Conservation (phyloP, 169 alveolate genomes). For the Eimeria maxima region DNA sequence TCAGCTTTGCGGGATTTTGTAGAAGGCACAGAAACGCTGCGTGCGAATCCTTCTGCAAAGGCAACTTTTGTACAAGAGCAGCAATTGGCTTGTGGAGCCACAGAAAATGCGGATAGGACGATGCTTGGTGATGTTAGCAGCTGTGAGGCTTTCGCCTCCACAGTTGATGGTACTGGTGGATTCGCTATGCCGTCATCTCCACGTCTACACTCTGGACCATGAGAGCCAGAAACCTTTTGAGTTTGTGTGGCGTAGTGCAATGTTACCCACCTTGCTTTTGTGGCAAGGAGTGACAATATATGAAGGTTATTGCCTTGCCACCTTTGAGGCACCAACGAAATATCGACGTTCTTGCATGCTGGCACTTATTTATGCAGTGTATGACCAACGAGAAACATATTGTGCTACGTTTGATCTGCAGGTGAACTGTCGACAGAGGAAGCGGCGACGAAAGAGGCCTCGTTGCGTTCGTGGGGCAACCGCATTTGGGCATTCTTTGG, state of each 20-base stretch:
- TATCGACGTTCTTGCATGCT: neutral
- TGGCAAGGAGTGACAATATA: neutral
- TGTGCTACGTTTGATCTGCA: conserved; percentile 12
- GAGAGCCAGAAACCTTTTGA: neutral
- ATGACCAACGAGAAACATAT: neutral
- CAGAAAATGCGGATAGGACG: neutral
- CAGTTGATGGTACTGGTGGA: neutral
- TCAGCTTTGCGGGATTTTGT: neutral
- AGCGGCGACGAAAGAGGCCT: conserved; percentile 76
- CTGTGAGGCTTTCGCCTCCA: conserved; percentile 27
- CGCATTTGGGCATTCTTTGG: conserved; percentile 75
- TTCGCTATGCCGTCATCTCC: neutral
- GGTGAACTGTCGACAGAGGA: conserved; percentile 83
- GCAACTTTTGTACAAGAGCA: neutral
- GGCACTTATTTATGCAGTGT: neutral
- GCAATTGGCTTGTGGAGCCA: neutral
- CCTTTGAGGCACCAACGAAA: neutral
- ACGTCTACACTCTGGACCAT: neutral
- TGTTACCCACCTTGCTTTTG: neutral
- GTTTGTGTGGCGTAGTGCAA: neutral
- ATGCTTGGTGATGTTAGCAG: neutral
- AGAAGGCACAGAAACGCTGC: neutral
- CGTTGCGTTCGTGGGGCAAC: conserved; percentile 64
- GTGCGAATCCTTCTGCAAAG: neutral
- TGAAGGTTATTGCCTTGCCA: neutral